phyloP scores from a whole-genome alignment of 2,329 filamentous ascomycete genomes.

The Cladosporium halotolerans region DNA sequence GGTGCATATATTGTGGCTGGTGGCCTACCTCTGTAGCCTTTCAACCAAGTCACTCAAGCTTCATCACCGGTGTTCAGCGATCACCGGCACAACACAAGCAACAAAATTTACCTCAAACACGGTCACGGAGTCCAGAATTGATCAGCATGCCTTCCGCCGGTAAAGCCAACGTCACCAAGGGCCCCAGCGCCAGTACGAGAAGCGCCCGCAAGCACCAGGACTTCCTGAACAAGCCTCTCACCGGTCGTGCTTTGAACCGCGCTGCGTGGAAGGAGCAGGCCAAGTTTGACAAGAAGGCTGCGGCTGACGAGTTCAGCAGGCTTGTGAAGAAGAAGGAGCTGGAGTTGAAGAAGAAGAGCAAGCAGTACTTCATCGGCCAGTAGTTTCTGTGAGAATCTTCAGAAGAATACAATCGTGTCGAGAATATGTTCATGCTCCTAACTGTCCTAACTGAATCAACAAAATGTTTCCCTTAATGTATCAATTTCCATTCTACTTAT shows the following conservation, averaged over 20 bases:
- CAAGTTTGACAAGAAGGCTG: background rate
- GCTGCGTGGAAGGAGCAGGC: conserved; percentile 4
- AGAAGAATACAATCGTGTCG: background rate
- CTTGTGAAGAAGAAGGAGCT: background rate
- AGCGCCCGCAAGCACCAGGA: conserved; percentile 2
- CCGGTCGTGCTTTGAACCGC: conserved; percentile 2
- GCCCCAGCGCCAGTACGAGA: background rate
- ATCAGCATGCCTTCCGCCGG: background rate
- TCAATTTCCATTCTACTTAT: too few species aligned
- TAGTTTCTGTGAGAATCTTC: background rate
- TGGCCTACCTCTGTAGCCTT: background rate
- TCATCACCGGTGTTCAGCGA: background rate
- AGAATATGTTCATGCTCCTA: background rate
- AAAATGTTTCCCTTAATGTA: background rate
- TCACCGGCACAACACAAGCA: background rate
- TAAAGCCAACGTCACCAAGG: conserved; percentile 1
- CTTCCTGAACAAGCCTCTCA: conserved; percentile 6
- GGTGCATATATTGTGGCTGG: background rate
- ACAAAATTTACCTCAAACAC: background rate
- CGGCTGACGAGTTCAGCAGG: background rate
- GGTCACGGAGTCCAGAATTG: background rate
- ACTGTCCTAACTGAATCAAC: too few species aligned
- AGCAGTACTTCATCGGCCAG: conserved; percentile 1
- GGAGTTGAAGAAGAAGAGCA: conserved; percentile 3
- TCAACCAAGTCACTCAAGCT: background rate